Percentiles rank a stretch among this genome's conserved stretches.
Conservation (phyloP, 2,329 filamentous ascomycete genomes). For the Aureobasidium sp. region DNA sequence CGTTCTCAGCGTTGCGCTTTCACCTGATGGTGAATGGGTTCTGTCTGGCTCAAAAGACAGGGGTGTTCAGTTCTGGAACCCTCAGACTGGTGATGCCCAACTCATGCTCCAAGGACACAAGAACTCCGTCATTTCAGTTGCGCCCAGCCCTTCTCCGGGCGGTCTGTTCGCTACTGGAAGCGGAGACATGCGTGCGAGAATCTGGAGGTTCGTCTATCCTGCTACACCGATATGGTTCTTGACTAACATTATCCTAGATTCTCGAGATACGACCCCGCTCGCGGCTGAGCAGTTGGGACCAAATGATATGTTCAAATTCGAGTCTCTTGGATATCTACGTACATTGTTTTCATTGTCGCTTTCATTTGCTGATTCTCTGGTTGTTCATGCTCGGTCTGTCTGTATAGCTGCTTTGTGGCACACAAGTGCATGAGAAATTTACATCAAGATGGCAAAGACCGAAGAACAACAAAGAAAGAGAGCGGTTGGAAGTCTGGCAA, state of each 20-base stretch:
- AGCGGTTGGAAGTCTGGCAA: not conserved
- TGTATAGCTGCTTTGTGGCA: not conserved
- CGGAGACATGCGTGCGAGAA: constrained; percentile 93
- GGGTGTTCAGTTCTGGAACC: constrained; percentile 98
- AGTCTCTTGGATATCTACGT: not conserved
- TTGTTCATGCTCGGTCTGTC: not conserved
- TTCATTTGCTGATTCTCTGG: not conserved
- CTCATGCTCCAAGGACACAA: constrained; percentile 99
- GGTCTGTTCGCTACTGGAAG: constrained; percentile 91
- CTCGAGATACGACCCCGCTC: not conserved
- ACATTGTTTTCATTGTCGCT: not conserved
- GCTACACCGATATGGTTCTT: not conserved
- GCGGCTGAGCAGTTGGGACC: not conserved
- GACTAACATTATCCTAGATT: not conserved
- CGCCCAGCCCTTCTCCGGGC: constrained; percentile 73
- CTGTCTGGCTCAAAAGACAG: constrained; percentile 96
- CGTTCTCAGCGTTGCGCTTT: constrained; percentile 89
- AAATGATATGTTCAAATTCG: not conserved
- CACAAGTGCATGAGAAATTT: not conserved
- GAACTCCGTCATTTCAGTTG: constrained; percentile 97
- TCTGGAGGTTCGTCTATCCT: constrained; percentile 65
- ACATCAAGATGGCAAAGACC: not conserved
- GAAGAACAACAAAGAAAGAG: not conserved
- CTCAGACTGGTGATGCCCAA: constrained; percentile 83
- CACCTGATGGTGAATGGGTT: constrained; percentile 90